These are phyloP conservation scores for Metarhizium robertsii DNA, from an alignment of 2,329 filamentous ascomycete species.

Conservation along the genomic window DNA sequence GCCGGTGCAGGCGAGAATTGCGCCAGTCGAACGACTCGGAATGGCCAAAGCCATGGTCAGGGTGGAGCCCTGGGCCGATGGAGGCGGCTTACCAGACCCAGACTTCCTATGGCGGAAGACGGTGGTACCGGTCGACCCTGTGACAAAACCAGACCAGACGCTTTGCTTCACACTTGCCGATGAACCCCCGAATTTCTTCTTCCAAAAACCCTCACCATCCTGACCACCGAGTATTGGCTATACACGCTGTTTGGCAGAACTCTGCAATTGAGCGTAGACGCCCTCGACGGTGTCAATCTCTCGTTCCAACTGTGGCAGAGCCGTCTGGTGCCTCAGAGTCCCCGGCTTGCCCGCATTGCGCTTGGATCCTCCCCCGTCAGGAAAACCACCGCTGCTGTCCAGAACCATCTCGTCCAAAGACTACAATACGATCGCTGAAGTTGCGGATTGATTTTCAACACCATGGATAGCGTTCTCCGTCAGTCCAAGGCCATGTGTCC, in stretches of 20 bases:
- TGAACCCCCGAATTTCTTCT: not conserved
- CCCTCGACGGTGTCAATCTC: not conserved
- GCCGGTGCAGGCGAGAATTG: not conserved
- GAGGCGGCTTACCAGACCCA: not conserved
- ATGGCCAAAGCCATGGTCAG: not conserved
- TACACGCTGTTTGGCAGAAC: not conserved
- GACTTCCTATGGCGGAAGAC: too few relatives aligned
- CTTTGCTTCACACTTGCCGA: not conserved
- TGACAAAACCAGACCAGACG: not conserved
- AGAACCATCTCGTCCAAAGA: too few relatives aligned
- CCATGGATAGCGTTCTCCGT: constrained; percentile 88
- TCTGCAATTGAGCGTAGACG: not conserved
- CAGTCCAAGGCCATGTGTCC: constrained; percentile 97
- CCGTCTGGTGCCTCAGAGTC: not conserved
- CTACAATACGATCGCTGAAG: too few relatives aligned
- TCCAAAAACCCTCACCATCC: not conserved
- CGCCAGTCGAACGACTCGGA: not conserved
- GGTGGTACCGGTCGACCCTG: too few relatives aligned
- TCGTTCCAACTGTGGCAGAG: not conserved
- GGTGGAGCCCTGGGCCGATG: not conserved
- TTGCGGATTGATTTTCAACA: not conserved
- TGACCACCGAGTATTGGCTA: not conserved
- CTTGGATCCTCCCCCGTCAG: not conserved
- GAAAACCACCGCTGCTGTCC: not conserved
- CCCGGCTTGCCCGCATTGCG: not conserved